Base-by-base conservation (phyloP, 108 stramenopile species). In the Mediolabrus comicus region DNA sequence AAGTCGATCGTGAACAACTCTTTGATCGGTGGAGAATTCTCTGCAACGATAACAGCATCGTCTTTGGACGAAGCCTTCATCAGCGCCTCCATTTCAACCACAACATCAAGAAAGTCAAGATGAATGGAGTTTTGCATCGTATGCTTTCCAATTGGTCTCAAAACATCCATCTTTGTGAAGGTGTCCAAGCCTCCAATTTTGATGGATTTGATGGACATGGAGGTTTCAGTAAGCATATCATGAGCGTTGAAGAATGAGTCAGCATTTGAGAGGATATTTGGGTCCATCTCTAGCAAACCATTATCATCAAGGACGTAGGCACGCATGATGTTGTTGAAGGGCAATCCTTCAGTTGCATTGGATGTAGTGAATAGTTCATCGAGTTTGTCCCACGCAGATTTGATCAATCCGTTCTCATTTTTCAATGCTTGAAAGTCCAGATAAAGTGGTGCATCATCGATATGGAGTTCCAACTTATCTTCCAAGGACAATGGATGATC, bases 161-260 rank as follows among this genome's bases (percentile, higher is more conserved):
- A 53, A 5, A 81, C 28, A 16, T 73, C 61, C 11, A 66, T 65
- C 19, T 28, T n/a, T 0, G 53, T 52, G 35, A 87, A 59, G 27
- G 79, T 67, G 39, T 83, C 82, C 52, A 87, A 57, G 13, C 86
- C 86, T 28, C n/a, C 13, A 22, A 86, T 38, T 22, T 55, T 38
- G 9, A 81, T 26, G 22, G 57, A 53, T 19, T 59, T 51, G 29
- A 77, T 29, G 19, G 62, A 62, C 28, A 86, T 65, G 27, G 43
- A 56, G 34, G 72, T 69, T 36, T 65, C 69, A n/a, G 71, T 51
- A 10, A 56, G 27, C 27, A 39, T 36, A 28, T 71, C 67, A 4
- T 71, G 10, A 2, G 22, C 24, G 1, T 64, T 64, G 7, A 79
- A 49, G 10, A 55, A 62, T 3, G 55, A 41, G 24, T 16, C 24